These are phyloP conservation scores for Musa balbisiana DNA, from an alignment of 202 grass and related monocot species.

Conservation along the genomic window DNA sequence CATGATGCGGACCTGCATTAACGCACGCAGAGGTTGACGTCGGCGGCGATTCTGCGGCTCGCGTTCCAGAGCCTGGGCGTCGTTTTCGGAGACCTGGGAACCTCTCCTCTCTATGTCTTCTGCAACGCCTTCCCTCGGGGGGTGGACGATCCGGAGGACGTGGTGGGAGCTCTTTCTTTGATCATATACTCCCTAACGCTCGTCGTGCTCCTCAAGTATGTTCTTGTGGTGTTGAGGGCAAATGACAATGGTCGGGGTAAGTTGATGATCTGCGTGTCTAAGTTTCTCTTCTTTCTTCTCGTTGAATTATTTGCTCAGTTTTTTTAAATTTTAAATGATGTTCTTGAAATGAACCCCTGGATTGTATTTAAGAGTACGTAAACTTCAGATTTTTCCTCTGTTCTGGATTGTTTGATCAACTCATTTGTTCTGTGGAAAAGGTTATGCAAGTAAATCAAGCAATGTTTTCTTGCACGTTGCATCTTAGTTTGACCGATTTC, in stretches of 20 bases:
- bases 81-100: slow-evolving; percentile 37
- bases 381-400: no score
- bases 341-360: no score
- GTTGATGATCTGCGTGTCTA: not conserved
- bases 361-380: no score
- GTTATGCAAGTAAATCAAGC: not conserved
- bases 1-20: no score
- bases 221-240: slow-evolving; percentile 28
- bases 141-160: slow-evolving; percentile 23
- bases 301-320: no score
- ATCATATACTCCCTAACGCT: slow-evolving; percentile 41
- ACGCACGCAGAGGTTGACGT: not conserved
- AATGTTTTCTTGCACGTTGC: not conserved
- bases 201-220: slow-evolving; percentile 39
- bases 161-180: slow-evolving; percentile 34
- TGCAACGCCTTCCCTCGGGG: slow-evolving; percentile 26
- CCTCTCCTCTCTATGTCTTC: slow-evolving; percentile 39
- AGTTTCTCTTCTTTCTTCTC: no score
- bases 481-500: not conserved
- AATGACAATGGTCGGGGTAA: slow-evolving; percentile 40
- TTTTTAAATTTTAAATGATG: no score
- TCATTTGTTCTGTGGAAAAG: no score
- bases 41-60: not conserved
- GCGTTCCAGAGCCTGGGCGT: slow-evolving; percentile 37
- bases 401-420: no score